Percentiles rank a stretch among this genome's conserved stretches.
Conservation (phyloP, 2,329 filamentous ascomycete genomes). For the Beauveria sp. region DNA sequence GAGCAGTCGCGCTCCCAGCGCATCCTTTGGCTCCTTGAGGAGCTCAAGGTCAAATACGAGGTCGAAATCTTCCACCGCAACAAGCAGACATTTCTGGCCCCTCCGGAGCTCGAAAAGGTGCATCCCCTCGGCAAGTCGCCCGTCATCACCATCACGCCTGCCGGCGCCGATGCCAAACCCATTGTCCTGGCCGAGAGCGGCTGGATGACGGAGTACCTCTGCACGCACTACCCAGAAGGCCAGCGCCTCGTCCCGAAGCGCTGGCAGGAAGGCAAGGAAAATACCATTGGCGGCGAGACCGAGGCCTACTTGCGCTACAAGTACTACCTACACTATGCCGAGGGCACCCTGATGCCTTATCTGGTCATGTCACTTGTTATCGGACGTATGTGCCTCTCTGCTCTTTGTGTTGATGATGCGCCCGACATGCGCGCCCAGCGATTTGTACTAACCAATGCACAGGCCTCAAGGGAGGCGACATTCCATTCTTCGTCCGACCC, state of each 20-base stretch:
- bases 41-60: slow-evolving; percentile 71
- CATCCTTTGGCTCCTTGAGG: slow-evolving; percentile 79
- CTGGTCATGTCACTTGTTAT: slow-evolving; percentile 59
- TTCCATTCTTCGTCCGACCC: slow-evolving; percentile 48
- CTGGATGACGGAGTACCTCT: slow-evolving; percentile 73
- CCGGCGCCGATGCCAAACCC: slow-evolving; percentile 30
- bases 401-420: background rate
- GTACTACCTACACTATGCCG: slow-evolving; percentile 75
- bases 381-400: slow-evolving; percentile 30
- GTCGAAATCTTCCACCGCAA: slow-evolving; percentile 71
- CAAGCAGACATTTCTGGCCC: slow-evolving; percentile 57
- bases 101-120: slow-evolving; percentile 65
- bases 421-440: background rate
- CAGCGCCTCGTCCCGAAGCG: slow-evolving; percentile 42
- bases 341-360: slow-evolving; percentile 73
- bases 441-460: background rate
- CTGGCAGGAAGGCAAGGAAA: slow-evolving; percentile 52
- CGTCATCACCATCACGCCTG: slow-evolving; percentile 55
- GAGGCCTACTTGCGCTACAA: slow-evolving; percentile 52
- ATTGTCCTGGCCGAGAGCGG: slow-evolving; percentile 73
- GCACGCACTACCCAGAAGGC: slow-evolving; percentile 50
- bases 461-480: slow-evolving; percentile 36
- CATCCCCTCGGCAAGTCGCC: slow-evolving; percentile 87
- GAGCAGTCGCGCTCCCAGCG: slow-evolving; percentile 75
- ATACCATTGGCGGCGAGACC: slow-evolving; percentile 51